Conservation (phyloP, 768 basidiomycete species). For the Suillus placidus region DNA sequence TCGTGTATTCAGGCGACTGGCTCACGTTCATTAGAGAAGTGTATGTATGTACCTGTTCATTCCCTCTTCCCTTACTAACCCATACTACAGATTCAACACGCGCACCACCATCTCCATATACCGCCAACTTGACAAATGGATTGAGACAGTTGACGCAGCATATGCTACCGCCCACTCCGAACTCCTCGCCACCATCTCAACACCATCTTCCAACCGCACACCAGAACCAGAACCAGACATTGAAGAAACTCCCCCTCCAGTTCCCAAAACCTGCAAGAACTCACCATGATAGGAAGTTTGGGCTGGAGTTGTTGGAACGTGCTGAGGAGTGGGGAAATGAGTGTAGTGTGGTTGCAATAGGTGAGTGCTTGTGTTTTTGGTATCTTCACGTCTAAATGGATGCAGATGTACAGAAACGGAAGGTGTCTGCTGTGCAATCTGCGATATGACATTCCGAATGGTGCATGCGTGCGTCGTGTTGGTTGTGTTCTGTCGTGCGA, state of each 20-base stretch:
- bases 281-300: slow-evolving; percentile 71
- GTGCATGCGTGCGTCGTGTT: too few species aligned
- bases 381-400: too few species aligned
- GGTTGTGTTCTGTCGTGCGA: too few species aligned
- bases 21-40: too few species aligned
- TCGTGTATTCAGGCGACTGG: too few species aligned
- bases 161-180: slow-evolving; percentile 37
- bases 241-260: slow-evolving; percentile 48
- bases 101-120: slow-evolving; percentile 85
- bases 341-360: too few species aligned
- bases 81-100: slow-evolving; percentile 74
- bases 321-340: slow-evolving; percentile 66
- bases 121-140: slow-evolving; percentile 72
- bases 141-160: slow-evolving; percentile 71
- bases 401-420: too few species aligned
- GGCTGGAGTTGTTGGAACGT: slow-evolving; percentile 56
- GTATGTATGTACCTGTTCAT: too few species aligned
- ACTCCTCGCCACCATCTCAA: not conserved
- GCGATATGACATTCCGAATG: too few species aligned
- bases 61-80: too few species aligned
- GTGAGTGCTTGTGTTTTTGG: too few species aligned
- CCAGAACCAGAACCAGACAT: not conserved
- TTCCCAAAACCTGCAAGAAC: slow-evolving; percentile 55
- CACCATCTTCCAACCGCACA: not conserved
- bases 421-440: too few species aligned